Percentiles rank a stretch among this genome's conserved stretches.
Conservation (phyloP, 2,329 filamentous ascomycete species). For the Xylariaceae sp. region DNA sequence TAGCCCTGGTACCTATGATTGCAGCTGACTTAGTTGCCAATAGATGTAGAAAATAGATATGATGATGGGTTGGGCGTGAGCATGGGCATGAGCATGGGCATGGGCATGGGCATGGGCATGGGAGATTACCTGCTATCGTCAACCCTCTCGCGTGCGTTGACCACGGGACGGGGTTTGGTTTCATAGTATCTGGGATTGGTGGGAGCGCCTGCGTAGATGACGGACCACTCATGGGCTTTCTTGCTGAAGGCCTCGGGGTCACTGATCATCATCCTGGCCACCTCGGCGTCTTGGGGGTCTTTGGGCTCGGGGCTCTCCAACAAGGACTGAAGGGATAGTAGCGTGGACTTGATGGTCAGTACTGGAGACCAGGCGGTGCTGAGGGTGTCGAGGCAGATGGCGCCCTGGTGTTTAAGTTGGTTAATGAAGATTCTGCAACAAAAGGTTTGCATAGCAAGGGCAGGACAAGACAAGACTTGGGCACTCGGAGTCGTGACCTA, state of each 20-base stretch:
- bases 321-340: conserved; percentile 88
- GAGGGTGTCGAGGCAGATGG: conserved; percentile 93
- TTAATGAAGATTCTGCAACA: not conserved
- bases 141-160: conserved; percentile 44
- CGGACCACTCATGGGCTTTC: conserved; percentile 85
- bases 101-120: not conserved
- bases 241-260: conserved; percentile 73
- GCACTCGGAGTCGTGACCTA: conserved; percentile 35
- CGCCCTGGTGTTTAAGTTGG: conserved; percentile 55
- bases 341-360: conserved; percentile 89
- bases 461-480: not conserved
- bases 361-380: conserved; percentile 90
- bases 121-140: conserved; percentile 43
- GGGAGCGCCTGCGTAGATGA: conserved; percentile 74
- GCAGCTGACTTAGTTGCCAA: conserved; percentile 5
- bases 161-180: conserved; percentile 24
- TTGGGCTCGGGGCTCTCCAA: conserved; percentile 92
- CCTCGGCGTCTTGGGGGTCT: conserved; percentile 94
- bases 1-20: conserved; percentile 72
- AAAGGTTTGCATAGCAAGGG: not conserved
- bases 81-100: not conserved
- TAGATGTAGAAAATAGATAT: too few species aligned
- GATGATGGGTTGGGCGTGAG: too few species aligned
- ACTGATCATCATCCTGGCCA: conserved; percentile 81
- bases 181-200: conserved; percentile 28